Evolutionary conservation across 495 filamentous ascomycete species (phyloP).

Genomic region (Xylaria castorea): DNA sequence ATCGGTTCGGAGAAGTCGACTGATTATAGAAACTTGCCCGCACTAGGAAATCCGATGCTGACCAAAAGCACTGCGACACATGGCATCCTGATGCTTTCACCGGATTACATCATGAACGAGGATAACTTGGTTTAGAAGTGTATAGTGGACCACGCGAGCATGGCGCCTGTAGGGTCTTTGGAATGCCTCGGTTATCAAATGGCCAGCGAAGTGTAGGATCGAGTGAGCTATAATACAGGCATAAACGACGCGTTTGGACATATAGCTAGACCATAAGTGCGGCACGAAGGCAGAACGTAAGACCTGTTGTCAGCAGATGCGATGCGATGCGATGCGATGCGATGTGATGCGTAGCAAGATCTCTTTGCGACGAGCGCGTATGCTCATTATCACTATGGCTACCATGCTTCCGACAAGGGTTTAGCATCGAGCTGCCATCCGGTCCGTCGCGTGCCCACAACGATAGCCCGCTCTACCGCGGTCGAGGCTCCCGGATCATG

Average conservation of each 20-base stretch:
- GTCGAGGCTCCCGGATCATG: constrained; percentile 40
- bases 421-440: background rate
- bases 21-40: background rate
- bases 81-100: constrained; percentile 6
- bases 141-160: constrained; percentile 14
- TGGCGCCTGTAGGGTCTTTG: background rate
- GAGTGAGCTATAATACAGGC: background rate
- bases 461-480: constrained; percentile 5
- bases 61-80: background rate
- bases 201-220: background rate
- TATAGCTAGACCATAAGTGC: background rate
- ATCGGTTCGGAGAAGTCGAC: background rate
- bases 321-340: constrained; percentile 7
- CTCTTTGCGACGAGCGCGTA: background rate
- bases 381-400: background rate
- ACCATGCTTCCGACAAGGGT: background rate
- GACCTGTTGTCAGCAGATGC: background rate
- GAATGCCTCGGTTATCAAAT: background rate
- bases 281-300: background rate
- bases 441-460: background rate
- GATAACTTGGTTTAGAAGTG: background rate
- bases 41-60: background rate
- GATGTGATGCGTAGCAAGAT: background rate
- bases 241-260: background rate
- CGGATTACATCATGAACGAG: background rate